Conservation (phyloP, 2,329 filamentous ascomycete species). For the Penicillium sp. region DNA sequence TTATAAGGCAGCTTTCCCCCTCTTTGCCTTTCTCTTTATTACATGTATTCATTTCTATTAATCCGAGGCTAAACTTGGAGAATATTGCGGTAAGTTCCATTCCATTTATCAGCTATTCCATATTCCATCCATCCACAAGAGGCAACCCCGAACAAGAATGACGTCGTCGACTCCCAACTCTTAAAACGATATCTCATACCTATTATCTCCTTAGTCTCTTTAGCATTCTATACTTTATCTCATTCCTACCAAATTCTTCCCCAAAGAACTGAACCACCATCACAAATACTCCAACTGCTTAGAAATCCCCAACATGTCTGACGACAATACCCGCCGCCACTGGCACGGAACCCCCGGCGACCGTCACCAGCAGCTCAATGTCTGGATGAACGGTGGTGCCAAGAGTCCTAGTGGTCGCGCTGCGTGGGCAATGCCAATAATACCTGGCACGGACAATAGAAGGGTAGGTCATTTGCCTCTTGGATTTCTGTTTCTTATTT, state of each 20-base stretch:
- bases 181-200: neutral
- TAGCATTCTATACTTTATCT: neutral
- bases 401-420: slow-evolving; percentile 25
- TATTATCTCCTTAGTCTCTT: neutral
- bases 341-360: slow-evolving; percentile 38
- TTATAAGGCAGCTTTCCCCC: slow-evolving; percentile 4
- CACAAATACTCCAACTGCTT: slow-evolving; percentile 7
- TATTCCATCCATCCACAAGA: neutral
- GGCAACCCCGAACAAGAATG: slow-evolving; percentile 14
- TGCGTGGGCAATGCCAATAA: slow-evolving; percentile 18
- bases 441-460: slow-evolving; percentile 21
- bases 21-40: neutral
- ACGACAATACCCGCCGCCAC: slow-evolving; percentile 30
- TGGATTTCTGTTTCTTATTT: neutral
- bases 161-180: slow-evolving; percentile 24
- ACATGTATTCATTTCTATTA: neutral
- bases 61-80: neutral
- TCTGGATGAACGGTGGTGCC: slow-evolving; percentile 37
- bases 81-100: neutral
- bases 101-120: neutral
- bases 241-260: neutral
- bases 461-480: slow-evolving; percentile 28
- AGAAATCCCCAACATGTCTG: slow-evolving; percentile 22
- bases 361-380: slow-evolving; percentile 39
- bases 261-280: neutral